A percentile compares a stretch with the other conserved stretches of the same genome.
Conservation (phyloP, 2,329 filamentous ascomycete species). For the Passalora sequoiae region DNA sequence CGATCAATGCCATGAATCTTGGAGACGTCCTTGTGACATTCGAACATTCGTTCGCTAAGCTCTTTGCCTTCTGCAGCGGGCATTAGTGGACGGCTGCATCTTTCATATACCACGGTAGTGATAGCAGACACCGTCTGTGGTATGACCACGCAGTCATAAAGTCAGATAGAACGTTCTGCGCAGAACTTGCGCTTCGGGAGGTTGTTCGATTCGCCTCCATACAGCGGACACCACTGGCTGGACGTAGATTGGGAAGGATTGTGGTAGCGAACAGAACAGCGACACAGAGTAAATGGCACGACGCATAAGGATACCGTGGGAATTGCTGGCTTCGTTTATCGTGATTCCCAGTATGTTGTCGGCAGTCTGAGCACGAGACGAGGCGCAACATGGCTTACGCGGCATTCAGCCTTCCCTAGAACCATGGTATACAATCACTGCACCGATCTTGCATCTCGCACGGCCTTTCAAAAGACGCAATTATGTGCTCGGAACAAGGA, state of each 20-base stretch:
- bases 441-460: constrained; percentile 1
- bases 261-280: background rate
- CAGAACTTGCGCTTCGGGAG: too few relatives aligned
- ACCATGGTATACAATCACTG: background rate
- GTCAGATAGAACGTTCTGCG: background rate
- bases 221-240: background rate
- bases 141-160: constrained; percentile 1
- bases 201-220: background rate
- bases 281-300: background rate
- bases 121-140: background rate
- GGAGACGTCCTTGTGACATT: too few relatives aligned
- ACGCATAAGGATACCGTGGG: background rate
- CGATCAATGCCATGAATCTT: too few relatives aligned
- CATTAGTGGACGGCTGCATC: background rate
- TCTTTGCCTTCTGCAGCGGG: background rate
- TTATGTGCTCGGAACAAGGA: background rate
- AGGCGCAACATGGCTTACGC: background rate
- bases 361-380: background rate
- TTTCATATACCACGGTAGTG: constrained; percentile 1
- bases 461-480: constrained; percentile 1
- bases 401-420: background rate
- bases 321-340: constrained; percentile 1
- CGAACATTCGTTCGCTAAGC: background rate
- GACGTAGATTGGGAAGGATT: background rate
- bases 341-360: background rate